Evolutionary conservation across 1,284 basidiomycete species (phyloP).

Genomic region (Rhodotorula sp.): DNA sequence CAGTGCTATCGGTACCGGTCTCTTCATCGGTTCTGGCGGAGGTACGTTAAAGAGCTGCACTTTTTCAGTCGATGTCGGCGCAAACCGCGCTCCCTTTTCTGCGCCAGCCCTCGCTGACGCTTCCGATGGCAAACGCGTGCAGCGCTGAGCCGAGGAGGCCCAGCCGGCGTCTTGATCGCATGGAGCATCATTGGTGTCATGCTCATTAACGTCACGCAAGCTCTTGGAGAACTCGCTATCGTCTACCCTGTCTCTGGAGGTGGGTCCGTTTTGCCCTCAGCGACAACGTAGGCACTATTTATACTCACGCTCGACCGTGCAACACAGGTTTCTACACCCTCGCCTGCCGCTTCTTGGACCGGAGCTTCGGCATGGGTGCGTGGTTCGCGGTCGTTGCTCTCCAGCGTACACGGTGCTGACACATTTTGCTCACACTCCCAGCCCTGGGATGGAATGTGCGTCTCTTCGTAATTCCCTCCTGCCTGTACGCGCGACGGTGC

Average conservation of each 20-base stretch:
- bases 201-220: slow-evolving; percentile 41
- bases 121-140: not conserved
- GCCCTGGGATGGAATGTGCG: slow-evolving; percentile 47
- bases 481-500: not conserved
- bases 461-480: no score
- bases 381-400: not conserved
- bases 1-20: slow-evolving; percentile 25
- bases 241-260: slow-evolving; percentile 52
- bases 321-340: slow-evolving; percentile 51
- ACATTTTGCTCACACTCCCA: not conserved
- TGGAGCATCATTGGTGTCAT: slow-evolving; percentile 48
- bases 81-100: no score
- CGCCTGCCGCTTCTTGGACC: slow-evolving; percentile 44
- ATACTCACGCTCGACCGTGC: no score
- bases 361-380: slow-evolving; percentile 34
- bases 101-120: no score
- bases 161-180: slow-evolving; percentile 47
- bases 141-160: slow-evolving; percentile 54
- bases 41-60: no score
- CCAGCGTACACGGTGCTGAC: not conserved
- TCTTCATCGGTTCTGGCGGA: slow-evolving; percentile 48
- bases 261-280: not conserved
- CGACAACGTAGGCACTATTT: no score
- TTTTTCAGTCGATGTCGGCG: no score
- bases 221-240: slow-evolving; percentile 50